Evolutionary conservation across 495 filamentous ascomycete genomes (phyloP), one percentile per base, ranked within the genome.

Genomic region (Penicillium herquei): DNA sequence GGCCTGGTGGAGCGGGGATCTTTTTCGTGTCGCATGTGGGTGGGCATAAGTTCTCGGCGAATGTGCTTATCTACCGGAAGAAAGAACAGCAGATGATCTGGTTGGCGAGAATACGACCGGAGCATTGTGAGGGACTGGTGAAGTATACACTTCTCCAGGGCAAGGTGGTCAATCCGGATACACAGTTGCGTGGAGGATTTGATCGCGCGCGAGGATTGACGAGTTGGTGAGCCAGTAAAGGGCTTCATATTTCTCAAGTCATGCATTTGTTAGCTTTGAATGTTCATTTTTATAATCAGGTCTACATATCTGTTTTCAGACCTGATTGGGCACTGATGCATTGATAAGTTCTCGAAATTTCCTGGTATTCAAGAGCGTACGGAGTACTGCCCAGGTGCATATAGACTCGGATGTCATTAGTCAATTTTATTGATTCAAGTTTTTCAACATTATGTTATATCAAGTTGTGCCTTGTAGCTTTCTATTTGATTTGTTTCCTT

Each of bases 1-100:
- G 93, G 30, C 84, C 90, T 0, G 93, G 92, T 8, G 94, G 94
- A 0, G 91, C 89, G 1, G 94, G 91, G 3, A 89, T 98, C 35
- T 94, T 96, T 65, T 97, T 96, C 64, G 90, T 97, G 49, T 91
- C 85, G 54, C 94, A 98, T 68, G 90, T 97, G 0, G 94, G 94
- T 10, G 94, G 94, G 0, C 94, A 98, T 66, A 95, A 96, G 72
- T 98, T 91, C 68, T 82, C 84, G 7, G 94, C 94, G 1, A 98
- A 98, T 65, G 81, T 96, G 50, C 81, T 98, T 70, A 68, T 98
- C 0, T 98, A 98, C 67, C 80, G 94, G 13, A 80, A 86, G 47
- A 78, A 77, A 16, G 79, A 86, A 55, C 70, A 62, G 70, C 92
- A 96, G 76, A 93, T 91, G 70, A 92, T 98, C 48, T 98, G 94